Evolutionary conservation across 176 grass and related monocot genomes (phyloP), one percentile per base, ranked within the genome.

Genomic region (Cenchrus fungigraminus): DNA sequence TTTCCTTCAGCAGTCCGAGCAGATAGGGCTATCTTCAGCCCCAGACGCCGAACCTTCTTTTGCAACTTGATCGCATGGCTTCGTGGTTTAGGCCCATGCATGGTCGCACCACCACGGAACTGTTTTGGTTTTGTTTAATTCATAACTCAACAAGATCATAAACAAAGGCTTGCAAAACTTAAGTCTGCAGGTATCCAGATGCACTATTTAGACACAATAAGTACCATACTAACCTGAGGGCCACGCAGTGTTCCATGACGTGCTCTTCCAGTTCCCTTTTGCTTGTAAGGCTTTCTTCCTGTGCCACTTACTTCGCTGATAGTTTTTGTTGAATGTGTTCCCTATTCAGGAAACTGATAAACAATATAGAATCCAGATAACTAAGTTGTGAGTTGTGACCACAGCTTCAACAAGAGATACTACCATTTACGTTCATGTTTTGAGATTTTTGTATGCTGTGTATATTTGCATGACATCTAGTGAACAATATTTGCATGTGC

Each of bases 61-160:
- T 92, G 93, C 58, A 92, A 80, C 79, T 99, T 99, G 82, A 97
- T 89, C 4, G 93, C 92, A 91, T 99, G 97, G 76, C 94, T 99
- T 79, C 97, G 81, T 86, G 97, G 97, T 87, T 99, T 95, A 73
- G 97, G 97, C 11, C 94, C 97, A 96, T 99, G 97, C 91, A 92
- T 92, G 34, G 88, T 87, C 63, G 92, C 94, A 84, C 94, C 97
- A 78, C 88, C 89, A 15, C 97, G 90, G 60, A 99, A 99, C 97
- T 99, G 94, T 94, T 80, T 64, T 74, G 78, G 51, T 76, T 81
- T 72, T 78, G 82, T 22, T 44, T 42, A 60, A 15, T 22, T 42
- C 15, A 44, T 66, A 45, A 58, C 29, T 58, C 53, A 77, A 77
- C 16, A 42, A 42, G 32, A 68, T 43, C 6, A 42, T 67, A 67